Base-by-base conservation (phyloP, 257 asterid species). In the Echium plantagineum region DNA sequence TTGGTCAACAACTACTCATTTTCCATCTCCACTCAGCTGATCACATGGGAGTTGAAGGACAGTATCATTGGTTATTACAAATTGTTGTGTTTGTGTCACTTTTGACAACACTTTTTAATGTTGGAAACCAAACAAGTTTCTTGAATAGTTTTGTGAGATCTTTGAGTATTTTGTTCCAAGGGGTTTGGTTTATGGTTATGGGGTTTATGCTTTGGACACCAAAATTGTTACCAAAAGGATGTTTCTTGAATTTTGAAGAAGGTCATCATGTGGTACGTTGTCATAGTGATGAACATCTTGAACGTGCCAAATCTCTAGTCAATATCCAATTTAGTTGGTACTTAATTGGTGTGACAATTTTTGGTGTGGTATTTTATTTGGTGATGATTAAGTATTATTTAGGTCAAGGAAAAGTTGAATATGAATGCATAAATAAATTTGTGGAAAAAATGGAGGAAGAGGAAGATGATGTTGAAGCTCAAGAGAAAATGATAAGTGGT, bases 171-270 rank as follows among this genome's bases (percentile, higher is more conserved):
- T 53, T 78, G 22, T 71, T 84, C n/a, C 89, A 84, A 67, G 96
- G 97, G 7, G 70, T 86, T 57, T 90, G 97, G 97, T 75, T 90
- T 2, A 63, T 81, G 13, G 94, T 80, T 4, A 79, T 72, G 56
- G 96, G 97, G 9, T 1, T 81, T 5, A 81, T 90, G 97, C 65
- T 86, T 18, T 86, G 97, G 97, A 84, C 84, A 4, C 88, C 94
- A 9, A 47, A 51, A 18, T 66, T 75, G 58, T 51, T 77, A 52
- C 82, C 94, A 0, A 66, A 73, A 55, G 93, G 85, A 0, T 86
- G 85, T 58, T 81, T 49, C 58, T 21, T 83, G 68, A 81, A 68
- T 65, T 7, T 78, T 22, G 86, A 69, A 26, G 20, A 38, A 0
- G 86, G 81, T 0, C 94, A 78, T 0, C 72, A 66, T 19, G 87